A percentile compares a stretch with the other conserved stretches of the same genome.
These are phyloP conservation scores for Kluyveromyces lactis DNA, from an alignment of 805 yeast species.

Conservation along the genomic window DNA sequence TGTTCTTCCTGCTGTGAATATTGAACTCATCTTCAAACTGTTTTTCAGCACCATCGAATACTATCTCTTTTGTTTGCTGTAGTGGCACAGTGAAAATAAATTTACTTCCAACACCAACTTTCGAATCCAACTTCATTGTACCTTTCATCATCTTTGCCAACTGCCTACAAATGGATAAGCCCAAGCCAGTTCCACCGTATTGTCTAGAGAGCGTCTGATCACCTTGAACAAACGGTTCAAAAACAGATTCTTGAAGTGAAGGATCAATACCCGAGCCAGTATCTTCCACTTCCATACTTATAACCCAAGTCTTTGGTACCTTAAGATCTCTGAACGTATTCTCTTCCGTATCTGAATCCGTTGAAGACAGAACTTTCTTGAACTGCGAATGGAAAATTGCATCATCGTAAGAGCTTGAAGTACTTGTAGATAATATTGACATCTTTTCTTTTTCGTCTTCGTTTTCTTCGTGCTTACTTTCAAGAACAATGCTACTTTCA, in stretches of 20 bases:
- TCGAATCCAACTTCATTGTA: slow-evolving; percentile 62
- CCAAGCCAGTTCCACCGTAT: slow-evolving; percentile 94
- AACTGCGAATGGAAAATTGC: slow-evolving; percentile 37
- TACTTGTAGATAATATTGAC: slow-evolving; percentile 17
- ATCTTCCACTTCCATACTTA: slow-evolving; percentile 62
- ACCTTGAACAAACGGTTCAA: slow-evolving; percentile 96
- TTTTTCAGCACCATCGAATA: slow-evolving; percentile 26
- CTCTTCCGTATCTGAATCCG: slow-evolving; percentile 17
- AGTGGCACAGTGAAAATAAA: slow-evolving; percentile 76
- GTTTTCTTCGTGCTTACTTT: slow-evolving; percentile 2
- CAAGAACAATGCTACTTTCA: not conserved
- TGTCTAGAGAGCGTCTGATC: slow-evolving; percentile 88
- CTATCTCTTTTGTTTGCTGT: slow-evolving; percentile 39
- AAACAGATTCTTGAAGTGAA: slow-evolving; percentile 71
- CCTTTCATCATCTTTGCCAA: slow-evolving; percentile 90
- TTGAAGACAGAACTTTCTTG: slow-evolving; percentile 19
- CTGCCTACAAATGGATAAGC: slow-evolving; percentile 82
- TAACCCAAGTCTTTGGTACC: slow-evolving; percentile 30
- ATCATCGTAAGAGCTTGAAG: slow-evolving; percentile 35
- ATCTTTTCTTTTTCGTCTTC: slow-evolving; percentile 8
- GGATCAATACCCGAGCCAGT: slow-evolving; percentile 94
- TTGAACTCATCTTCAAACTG: slow-evolving; percentile 65
- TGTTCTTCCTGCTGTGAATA: slow-evolving; percentile 40
- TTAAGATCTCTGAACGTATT: slow-evolving; percentile 19
- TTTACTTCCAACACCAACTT: slow-evolving; percentile 74